Evolutionary conservation across 179 eudicot genomes (phyloP).

Genomic region (Camellia oleifera): DNA sequence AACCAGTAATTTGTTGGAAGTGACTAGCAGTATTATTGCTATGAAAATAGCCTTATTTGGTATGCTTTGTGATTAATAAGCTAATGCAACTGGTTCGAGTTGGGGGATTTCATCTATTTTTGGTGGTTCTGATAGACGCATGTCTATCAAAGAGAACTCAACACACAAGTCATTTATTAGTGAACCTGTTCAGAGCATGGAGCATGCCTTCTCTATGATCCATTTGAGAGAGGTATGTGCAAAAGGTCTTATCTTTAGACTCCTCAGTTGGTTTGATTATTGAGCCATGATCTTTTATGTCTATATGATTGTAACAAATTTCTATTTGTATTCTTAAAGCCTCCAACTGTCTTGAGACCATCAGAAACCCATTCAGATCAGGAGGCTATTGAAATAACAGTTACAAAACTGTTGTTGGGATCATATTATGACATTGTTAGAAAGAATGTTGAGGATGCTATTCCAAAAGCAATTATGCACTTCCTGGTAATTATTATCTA

Average conservation of each 20-base stretch:
- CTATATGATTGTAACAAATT: no score
- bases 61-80: conserved; percentile 31
- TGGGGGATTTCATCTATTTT: conserved; percentile 93
- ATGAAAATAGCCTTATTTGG: neutral
- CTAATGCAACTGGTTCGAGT: conserved; percentile 44
- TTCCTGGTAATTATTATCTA: conserved; percentile 62
- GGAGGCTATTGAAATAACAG: conserved; percentile 70
- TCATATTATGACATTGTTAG: conserved; percentile 91
- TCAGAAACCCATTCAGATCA: conserved; percentile 69
- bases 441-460: conserved; percentile 78
- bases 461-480: conserved; percentile 98
- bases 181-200: conserved; percentile 64
- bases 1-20: neutral
- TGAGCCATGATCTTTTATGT: no score
- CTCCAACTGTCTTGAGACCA: no score
- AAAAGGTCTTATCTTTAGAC: conserved; percentile 1
- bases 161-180: conserved; percentile 38
- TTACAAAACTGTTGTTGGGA: conserved; percentile 71
- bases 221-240: conserved; percentile 82
- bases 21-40: neutral
- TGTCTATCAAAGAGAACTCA: conserved; percentile 52
- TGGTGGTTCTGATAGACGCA: conserved; percentile 57
- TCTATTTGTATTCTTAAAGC: no score
- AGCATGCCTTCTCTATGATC: conserved; percentile 54
- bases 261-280: neutral